Conservation (phyloP, 345 rosid species). For the Orychophragmus violaceus region DNA sequence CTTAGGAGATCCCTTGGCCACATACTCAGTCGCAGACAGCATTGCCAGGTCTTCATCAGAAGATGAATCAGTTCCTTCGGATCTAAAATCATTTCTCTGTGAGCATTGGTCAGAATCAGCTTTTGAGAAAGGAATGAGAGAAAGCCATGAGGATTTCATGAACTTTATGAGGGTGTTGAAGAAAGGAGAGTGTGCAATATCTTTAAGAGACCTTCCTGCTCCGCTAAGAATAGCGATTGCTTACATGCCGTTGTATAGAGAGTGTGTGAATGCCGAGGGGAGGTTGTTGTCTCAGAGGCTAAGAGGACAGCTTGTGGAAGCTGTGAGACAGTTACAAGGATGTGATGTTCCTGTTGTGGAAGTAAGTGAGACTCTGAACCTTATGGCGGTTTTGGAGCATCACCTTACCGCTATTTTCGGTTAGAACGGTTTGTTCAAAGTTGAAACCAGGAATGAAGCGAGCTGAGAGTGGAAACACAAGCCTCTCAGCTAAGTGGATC, state of each 20-base stretch:
- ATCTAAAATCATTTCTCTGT: slow-evolving; percentile 63
- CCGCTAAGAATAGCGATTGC: slow-evolving; percentile 73
- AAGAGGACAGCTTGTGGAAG: slow-evolving; percentile 84
- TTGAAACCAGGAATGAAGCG: not conserved
- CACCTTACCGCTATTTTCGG: slow-evolving; percentile 65
- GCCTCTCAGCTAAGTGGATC: not conserved
- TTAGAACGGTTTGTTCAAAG: slow-evolving; percentile 13
- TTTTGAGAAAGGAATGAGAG: slow-evolving; percentile 58
- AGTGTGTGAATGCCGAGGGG: slow-evolving; percentile 58
- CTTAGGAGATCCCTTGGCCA: slow-evolving; percentile 70
- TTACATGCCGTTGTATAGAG: slow-evolving; percentile 79
- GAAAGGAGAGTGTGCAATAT: slow-evolving; percentile 59
- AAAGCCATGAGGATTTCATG: slow-evolving; percentile 63
- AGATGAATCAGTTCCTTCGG: slow-evolving; percentile 65
- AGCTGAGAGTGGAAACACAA: not conserved
- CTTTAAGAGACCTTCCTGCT: slow-evolving; percentile 65
- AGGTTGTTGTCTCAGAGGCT: slow-evolving; percentile 60
- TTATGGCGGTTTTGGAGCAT: slow-evolving; percentile 68
- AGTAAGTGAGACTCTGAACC: slow-evolving; percentile 40
- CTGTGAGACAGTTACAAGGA: slow-evolving; percentile 71
- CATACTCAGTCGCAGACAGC: slow-evolving; percentile 81
- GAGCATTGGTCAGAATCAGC: slow-evolving; percentile 89
- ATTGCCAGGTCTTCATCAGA: slow-evolving; percentile 83
- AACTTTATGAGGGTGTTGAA: slow-evolving; percentile 59
- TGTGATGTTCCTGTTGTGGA: slow-evolving; percentile 37